Evolutionary conservation across 192 early-diverging fungal genomes (phyloP).

Genomic region (Coemansia sp.): DNA sequence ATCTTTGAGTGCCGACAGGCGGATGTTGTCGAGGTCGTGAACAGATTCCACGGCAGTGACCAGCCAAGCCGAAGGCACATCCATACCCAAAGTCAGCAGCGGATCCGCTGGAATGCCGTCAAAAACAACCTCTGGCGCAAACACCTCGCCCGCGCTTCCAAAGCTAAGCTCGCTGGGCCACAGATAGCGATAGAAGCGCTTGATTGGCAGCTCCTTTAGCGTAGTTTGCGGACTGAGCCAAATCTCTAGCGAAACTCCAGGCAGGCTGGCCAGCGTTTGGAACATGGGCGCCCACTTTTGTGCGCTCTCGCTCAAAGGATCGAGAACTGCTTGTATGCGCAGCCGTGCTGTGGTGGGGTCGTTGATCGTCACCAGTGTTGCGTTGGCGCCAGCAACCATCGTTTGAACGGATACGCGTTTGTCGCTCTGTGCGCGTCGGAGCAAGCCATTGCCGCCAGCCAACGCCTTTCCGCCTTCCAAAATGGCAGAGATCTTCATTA

Average conservation of each 20-base stretch:
- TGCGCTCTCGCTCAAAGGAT: slow-evolving; percentile 73
- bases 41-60: slow-evolving; percentile 74
- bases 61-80: slow-evolving; percentile 87
- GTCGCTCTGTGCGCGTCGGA: slow-evolving; percentile 8
- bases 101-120: slow-evolving; percentile 68
- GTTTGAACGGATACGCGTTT: slow-evolving; percentile 7
- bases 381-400: slow-evolving; percentile 2
- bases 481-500: slow-evolving; percentile 20
- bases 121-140: slow-evolving; percentile 63
- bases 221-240: slow-evolving; percentile 58
- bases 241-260: slow-evolving; percentile 63
- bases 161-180: slow-evolving; percentile 61
- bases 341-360: slow-evolving; percentile 17
- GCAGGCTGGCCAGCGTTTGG: slow-evolving; percentile 59
- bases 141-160: slow-evolving; percentile 42
- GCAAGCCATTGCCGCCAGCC: slow-evolving; percentile 10
- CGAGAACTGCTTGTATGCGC: slow-evolving; percentile 57
- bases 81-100: slow-evolving; percentile 81
- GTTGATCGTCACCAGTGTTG: slow-evolving; percentile 4
- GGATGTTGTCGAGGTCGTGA: slow-evolving; percentile 92
- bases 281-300: slow-evolving; percentile 77
- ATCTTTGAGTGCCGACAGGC: slow-evolving; percentile 50
- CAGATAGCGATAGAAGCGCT: slow-evolving; percentile 88
- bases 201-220: slow-evolving; percentile 68
- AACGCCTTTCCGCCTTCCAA: slow-evolving; percentile 17